Conservation (phyloP, 495 filamentous ascomycete species). For the Penicillium arizonense region DNA sequence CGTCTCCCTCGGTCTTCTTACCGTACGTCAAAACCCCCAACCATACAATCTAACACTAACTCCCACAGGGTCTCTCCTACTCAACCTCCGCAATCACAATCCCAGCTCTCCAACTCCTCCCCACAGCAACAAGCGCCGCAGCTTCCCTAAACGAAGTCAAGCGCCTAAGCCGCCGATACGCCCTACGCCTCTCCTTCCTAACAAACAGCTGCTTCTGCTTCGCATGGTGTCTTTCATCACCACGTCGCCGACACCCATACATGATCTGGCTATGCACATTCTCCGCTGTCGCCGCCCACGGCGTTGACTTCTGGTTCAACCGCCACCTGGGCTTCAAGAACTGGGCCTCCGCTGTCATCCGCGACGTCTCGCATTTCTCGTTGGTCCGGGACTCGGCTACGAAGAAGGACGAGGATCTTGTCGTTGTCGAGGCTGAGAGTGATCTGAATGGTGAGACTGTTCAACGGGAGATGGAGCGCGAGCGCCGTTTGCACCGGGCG, state of each 20-base stretch:
- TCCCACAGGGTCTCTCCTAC: slow-evolving; percentile 75
- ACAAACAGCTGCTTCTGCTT: slow-evolving; percentile 64
- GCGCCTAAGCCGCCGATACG: slow-evolving; percentile 54
- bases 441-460: slow-evolving; percentile 81
- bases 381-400: slow-evolving; percentile 26
- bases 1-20: slow-evolving; percentile 80
- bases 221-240: slow-evolving; percentile 71
- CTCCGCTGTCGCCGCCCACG: slow-evolving; percentile 54
- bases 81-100: slow-evolving; percentile 69
- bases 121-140: slow-evolving; percentile 64
- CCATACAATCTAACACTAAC: not conserved
- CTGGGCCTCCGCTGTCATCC: slow-evolving; percentile 24
- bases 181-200: slow-evolving; percentile 58
- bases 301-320: slow-evolving; percentile 55
- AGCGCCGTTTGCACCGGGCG: slow-evolving; percentile 58
- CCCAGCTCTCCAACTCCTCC: slow-evolving; percentile 74
- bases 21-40: slow-evolving; percentile 53
- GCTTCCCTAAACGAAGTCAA: slow-evolving; percentile 63
- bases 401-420: slow-evolving; percentile 66
- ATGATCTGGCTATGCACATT: slow-evolving; percentile 70
- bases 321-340: slow-evolving; percentile 30
- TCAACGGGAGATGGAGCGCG: slow-evolving; percentile 63
- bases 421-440: slow-evolving; percentile 55
- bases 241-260: slow-evolving; percentile 74
- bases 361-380: slow-evolving; percentile 23